Evolutionary conservation across 2,329 filamentous ascomycete species (phyloP), one percentile per base, ranked within the genome.

Genomic region (Colletotrichum echinochloae): DNA sequence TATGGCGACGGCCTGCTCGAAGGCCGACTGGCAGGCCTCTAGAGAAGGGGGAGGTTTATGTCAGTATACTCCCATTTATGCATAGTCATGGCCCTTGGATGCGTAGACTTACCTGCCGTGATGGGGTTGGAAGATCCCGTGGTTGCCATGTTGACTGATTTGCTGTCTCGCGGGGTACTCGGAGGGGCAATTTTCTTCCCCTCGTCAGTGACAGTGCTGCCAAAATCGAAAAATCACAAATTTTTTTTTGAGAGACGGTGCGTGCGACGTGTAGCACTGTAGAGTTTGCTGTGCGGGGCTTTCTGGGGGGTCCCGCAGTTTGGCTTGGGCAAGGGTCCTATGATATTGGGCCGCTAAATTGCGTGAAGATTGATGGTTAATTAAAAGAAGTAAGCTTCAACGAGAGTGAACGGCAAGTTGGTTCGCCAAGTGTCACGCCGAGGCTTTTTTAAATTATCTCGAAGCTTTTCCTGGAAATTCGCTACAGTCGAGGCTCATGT

Each of bases 1-100:
- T 79, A 96, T 91, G 79, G 94, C 94, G 76, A 98, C 92, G 78
- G 90, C 92, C 77, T 96, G 91, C 80, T 98, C 96, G 83, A 98
- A 93, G 77, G 90, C 87, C 74, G 86, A 81, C 78, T 91, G 87
- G 65, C 69, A 71, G 60, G 66, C 60, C 62, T 66, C 68, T 67
- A 44, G 3, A 7, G 1, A 18, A 37, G 5, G 7, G 2, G n/a
- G 11, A n/a, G 41, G 20, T n/a, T 12, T 46, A 33, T 26, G 62
- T 69, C 37, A 63, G 48, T 18, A 56, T 35, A n/a, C 7, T 52
- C 16, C 28, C 26, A 41, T 30, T 18, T 9, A 33, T 59, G 39
- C 12, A 28, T 16, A 9, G 16, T 20, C n/a, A n/a, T 11, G 16
- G 16, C 8, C 37, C 18, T 46, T 14, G 18, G 26, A 5, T 16